Evolutionary conservation across 1,139 yeast genomes (phyloP).

Genomic region (Zygosaccharomyces sapae): DNA sequence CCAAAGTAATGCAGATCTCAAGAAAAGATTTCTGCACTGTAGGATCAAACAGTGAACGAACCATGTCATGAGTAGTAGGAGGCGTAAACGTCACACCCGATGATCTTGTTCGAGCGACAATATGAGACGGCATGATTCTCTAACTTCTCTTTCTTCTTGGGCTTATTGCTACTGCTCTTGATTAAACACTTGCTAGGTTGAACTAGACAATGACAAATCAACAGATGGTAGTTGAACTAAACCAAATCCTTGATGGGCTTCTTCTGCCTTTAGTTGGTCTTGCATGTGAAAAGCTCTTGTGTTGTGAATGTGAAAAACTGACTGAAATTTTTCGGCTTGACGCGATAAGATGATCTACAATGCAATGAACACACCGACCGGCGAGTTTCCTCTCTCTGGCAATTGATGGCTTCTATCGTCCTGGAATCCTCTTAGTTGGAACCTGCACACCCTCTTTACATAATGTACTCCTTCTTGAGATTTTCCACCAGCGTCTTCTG

Average conservation of each 20-base stretch:
- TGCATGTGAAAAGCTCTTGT: conserved; percentile 1
- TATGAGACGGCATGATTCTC: not conserved
- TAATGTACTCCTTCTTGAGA: conserved; percentile 53
- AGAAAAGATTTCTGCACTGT: conserved; percentile 62
- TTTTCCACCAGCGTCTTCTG: conserved; percentile 57
- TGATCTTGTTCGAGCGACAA: conserved; percentile 29
- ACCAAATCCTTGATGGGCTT: not conserved
- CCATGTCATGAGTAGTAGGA: conserved; percentile 85
- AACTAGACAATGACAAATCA: conserved; percentile 4
- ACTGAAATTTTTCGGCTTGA: not conserved
- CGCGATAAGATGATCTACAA: not conserved
- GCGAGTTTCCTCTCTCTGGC: too few species aligned
- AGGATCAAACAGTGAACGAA: conserved; percentile 76
- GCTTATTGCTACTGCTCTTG: not conserved
- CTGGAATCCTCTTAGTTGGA: not conserved
- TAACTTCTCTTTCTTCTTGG: not conserved
- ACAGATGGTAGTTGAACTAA: not conserved
- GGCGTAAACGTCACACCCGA: conserved; percentile 50
- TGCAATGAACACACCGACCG: too few species aligned
- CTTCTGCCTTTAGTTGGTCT: not conserved
- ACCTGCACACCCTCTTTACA: conserved; percentile 9
- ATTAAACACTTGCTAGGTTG: conserved; percentile 7
- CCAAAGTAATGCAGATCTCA: conserved; percentile 55
- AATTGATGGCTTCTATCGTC: not conserved
- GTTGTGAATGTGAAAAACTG: conserved; percentile 1